Conservation (phyloP, 1,139 yeast genomes). For the Pichia sp. region DNA sequence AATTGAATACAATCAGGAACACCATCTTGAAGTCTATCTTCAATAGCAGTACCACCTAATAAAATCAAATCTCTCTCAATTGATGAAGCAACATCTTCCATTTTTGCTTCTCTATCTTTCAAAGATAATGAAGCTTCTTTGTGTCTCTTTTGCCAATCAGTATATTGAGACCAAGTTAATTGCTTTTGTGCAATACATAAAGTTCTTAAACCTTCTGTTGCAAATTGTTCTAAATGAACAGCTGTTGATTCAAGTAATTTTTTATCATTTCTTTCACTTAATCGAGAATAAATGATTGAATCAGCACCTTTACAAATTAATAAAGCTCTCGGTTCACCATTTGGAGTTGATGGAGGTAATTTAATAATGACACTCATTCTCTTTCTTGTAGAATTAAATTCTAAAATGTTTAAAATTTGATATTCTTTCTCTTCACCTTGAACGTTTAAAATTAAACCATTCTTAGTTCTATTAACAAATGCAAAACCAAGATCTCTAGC, state of each 20-base stretch:
- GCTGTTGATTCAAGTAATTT: constrained; percentile 60
- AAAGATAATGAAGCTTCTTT: constrained; percentile 71
- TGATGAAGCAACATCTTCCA: constrained; percentile 73
- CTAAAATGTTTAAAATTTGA: constrained; percentile 69
- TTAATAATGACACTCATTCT: constrained; percentile 92
- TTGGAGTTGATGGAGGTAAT: constrained; percentile 41
- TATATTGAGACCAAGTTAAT: constrained; percentile 52
- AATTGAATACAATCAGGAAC: constrained; percentile 90
- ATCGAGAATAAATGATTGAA: constrained; percentile 74
- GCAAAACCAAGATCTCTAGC: constrained; percentile 91
- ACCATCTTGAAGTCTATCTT: constrained; percentile 91
- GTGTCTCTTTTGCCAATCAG: constrained; percentile 62
- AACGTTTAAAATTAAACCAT: constrained; percentile 59
- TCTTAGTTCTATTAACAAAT: constrained; percentile 67
- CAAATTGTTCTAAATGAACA: constrained; percentile 80
- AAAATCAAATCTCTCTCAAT: constrained; percentile 67
- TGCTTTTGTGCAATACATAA: constrained; percentile 85
- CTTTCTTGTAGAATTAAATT: constrained; percentile 87
- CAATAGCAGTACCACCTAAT: constrained; percentile 96
- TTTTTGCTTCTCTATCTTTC: constrained; percentile 66
- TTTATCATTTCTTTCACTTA: constrained; percentile 36
- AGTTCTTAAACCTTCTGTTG: constrained; percentile 95
- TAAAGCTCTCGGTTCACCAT: constrained; percentile 40
- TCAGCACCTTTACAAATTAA: constrained; percentile 93
- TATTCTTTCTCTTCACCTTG: constrained; percentile 70